These are phyloP conservation scores for Coemansia sp. DNA, from an alignment of 192 early-diverging fungal species.

Conservation along the genomic window DNA sequence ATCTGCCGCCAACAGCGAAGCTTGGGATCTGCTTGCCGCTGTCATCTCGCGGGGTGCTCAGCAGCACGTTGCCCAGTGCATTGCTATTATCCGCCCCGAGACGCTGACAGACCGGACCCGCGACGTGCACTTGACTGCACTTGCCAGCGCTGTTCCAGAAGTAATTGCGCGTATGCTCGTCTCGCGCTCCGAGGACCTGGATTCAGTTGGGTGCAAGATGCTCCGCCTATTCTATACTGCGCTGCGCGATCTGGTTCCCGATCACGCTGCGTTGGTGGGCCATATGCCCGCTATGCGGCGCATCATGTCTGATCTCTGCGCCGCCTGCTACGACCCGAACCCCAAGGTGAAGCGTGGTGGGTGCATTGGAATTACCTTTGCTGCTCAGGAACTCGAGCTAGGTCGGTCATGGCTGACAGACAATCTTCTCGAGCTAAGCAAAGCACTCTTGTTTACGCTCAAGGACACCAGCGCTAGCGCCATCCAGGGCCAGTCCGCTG, in stretches of 20 bases:
- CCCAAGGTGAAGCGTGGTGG: slow-evolving; percentile 86
- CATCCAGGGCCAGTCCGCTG: slow-evolving; percentile 8
- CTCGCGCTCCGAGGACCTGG: slow-evolving; percentile 14
- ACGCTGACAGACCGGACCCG: background rate
- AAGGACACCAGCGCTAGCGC: slow-evolving; percentile 63
- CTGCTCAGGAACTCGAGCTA: slow-evolving; percentile 76
- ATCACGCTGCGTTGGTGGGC: slow-evolving; percentile 15
- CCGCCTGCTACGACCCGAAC: slow-evolving; percentile 85
- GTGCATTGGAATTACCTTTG: slow-evolving; percentile 79
- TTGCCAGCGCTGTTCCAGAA: slow-evolving; percentile 22
- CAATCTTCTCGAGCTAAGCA: slow-evolving; percentile 90
- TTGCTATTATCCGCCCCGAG: slow-evolving; percentile 6
- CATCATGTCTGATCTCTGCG: slow-evolving; percentile 80
- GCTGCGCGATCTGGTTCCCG: slow-evolving; percentile 8
- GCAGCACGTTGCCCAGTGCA: slow-evolving; percentile 36
- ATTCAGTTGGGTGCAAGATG: slow-evolving; percentile 17
- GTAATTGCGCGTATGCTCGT: slow-evolving; percentile 34
- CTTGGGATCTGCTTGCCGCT: slow-evolving; percentile 12
- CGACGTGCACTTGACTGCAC: background rate
- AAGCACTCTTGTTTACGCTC: slow-evolving; percentile 86
- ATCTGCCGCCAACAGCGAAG: slow-evolving; percentile 11
- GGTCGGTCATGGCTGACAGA: slow-evolving; percentile 89
- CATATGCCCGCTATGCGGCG: slow-evolving; percentile 40
- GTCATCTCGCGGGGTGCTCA: slow-evolving; percentile 22
- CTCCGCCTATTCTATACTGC: slow-evolving; percentile 23